These are phyloP conservation scores for Pseudoperonospora humuli DNA, from an alignment of 352 stramenopile species.

Conservation along the genomic window DNA sequence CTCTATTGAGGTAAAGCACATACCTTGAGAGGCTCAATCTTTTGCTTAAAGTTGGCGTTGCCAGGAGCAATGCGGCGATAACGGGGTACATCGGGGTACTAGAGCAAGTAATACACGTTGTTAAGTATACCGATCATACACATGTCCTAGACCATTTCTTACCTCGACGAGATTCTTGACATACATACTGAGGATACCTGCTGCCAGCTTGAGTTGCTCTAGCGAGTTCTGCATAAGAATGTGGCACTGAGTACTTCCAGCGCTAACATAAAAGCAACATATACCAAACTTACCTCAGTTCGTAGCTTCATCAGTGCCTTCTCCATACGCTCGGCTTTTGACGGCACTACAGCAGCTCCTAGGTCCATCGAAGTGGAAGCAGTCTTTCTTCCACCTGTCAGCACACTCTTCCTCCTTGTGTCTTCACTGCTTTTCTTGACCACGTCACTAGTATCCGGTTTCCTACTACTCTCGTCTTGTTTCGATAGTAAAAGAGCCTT, in stretches of 20 bases:
- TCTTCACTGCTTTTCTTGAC: constrained; percentile 4
- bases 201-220: constrained; percentile 59
- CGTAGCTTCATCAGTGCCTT: constrained; percentile 39
- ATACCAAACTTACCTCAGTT: constrained; percentile 29
- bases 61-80: constrained; percentile 71
- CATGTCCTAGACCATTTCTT: constrained; percentile 1
- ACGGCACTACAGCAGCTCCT: constrained; percentile 9
- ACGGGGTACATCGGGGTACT: constrained; percentile 76
- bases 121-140: neutral
- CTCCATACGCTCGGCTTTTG: constrained; percentile 38
- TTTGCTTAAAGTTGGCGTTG: constrained; percentile 82
- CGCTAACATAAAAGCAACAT: neutral
- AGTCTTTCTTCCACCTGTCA: constrained; percentile 2
- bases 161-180: constrained; percentile 82
- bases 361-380: neutral
- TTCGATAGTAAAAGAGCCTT: constrained; percentile 49
- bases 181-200: constrained; percentile 79
- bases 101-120: constrained; percentile 1
- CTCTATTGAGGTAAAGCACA: too few species aligned
- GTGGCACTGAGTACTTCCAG: neutral
- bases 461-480: constrained; percentile 3
- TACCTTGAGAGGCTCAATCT: constrained; percentile 76
- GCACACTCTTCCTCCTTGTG: constrained; percentile 2
- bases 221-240: constrained; percentile 44
- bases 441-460: neutral